Conservation (phyloP, 176 grass and related monocot species). For the Oryza coarctata region DNA sequence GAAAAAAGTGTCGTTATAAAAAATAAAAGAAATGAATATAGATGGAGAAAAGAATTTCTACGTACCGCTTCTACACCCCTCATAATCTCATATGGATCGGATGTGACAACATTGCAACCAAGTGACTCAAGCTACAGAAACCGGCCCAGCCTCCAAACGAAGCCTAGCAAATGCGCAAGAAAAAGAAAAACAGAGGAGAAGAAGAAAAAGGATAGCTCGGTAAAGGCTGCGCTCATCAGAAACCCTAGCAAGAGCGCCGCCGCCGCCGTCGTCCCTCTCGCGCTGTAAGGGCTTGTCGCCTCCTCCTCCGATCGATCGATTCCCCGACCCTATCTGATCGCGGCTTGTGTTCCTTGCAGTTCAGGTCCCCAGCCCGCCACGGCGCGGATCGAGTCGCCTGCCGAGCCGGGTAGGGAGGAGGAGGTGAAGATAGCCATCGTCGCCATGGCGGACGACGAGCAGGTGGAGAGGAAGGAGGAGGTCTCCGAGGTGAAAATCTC, state of each 20-base stretch:
- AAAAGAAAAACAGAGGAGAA: background rate
- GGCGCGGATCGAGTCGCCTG: background rate
- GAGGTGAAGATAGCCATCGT: conserved; percentile 2
- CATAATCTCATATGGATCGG: background rate
- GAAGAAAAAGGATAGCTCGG: background rate
- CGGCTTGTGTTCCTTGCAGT: background rate
- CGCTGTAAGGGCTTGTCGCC: background rate
- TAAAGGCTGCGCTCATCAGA: background rate
- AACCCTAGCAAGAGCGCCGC: background rate
- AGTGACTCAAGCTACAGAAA: background rate
- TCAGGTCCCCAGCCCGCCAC: conserved; percentile 31
- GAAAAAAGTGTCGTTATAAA: too few species aligned
- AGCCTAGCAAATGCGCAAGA: background rate
- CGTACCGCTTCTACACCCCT: too few species aligned
- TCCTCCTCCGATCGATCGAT: background rate
- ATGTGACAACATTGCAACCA: background rate
- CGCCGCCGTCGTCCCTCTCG: conserved; percentile 26
- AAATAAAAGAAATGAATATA: too few species aligned
- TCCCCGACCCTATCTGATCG: background rate
- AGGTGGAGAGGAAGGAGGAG: conserved; percentile 52
- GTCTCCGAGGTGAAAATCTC: conserved; percentile 42
- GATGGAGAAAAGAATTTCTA: too few species aligned
- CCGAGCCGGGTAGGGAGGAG: conserved; percentile 1
- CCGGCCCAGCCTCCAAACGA: background rate
- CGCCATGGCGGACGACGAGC: conserved; percentile 58